phyloP scores from a whole-genome alignment of 768 basidiomycete genomes.

The Hypsizygus marmoreus region DNA sequence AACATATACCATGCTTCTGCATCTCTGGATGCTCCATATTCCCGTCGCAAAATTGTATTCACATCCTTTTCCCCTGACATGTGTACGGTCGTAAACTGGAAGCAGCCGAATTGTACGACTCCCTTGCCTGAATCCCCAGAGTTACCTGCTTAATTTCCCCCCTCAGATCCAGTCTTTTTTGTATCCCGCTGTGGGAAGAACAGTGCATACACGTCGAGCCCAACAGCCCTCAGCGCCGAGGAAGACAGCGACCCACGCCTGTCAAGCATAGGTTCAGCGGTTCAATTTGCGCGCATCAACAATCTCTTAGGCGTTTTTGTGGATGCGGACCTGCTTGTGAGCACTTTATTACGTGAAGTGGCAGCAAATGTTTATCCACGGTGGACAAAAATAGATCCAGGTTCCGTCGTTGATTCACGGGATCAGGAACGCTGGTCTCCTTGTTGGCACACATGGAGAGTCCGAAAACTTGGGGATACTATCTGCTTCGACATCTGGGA shows the following conservation, averaged over 20 bases:
- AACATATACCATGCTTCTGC: constrained; percentile 74
- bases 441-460: constrained; percentile 83
- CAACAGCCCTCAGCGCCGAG: constrained; percentile 39
- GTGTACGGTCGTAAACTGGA: constrained; percentile 94
- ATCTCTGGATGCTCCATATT: constrained; percentile 47
- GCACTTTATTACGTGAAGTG: constrained; percentile 23
- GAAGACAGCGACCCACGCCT: constrained; percentile 51
- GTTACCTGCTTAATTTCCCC: constrained; percentile 1
- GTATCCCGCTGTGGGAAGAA: constrained; percentile 82
- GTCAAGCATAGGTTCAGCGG: constrained; percentile 82
- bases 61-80: constrained; percentile 89
- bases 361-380: constrained; percentile 12
- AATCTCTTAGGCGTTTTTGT: constrained; percentile 92
- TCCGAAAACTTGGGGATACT: constrained; percentile 42
- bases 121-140: neutral
- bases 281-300: constrained; percentile 90
- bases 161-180: constrained; percentile 91
- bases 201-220: constrained; percentile 36
- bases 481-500: constrained; percentile 32
- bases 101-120: constrained; percentile 92
- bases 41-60: constrained; percentile 84
- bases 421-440: constrained; percentile 84
- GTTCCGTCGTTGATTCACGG: constrained; percentile 90
- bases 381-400: constrained; percentile 53
- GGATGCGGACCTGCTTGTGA: constrained; percentile 83